Evolutionary conservation across 208 protist genomes (phyloP).

Genomic region (Leishmania guyanensis): DNA sequence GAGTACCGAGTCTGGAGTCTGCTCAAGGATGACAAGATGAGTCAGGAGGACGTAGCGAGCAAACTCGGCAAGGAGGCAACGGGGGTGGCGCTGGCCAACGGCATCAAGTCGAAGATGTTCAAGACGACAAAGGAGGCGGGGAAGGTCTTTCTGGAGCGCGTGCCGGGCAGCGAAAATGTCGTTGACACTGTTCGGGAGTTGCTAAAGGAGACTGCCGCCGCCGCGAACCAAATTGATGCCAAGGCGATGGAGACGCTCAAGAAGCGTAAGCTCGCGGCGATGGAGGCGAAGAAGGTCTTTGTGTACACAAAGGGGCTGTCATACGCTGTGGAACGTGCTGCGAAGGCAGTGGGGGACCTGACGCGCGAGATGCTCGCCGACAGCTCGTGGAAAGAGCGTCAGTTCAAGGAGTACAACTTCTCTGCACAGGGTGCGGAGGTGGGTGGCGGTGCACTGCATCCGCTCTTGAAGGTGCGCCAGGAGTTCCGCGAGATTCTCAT

Average conservation of each 20-base stretch:
- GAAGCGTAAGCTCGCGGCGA: slow-evolving; percentile 91
- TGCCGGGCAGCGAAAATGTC: slow-evolving; percentile 32
- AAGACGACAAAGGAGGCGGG: slow-evolving; percentile 82
- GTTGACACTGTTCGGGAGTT: slow-evolving; percentile 47
- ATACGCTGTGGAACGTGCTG: slow-evolving; percentile 63
- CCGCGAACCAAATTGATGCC: slow-evolving; percentile 40
- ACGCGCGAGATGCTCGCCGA: slow-evolving; percentile 94
- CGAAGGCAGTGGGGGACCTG: slow-evolving; percentile 90
- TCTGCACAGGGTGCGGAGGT: slow-evolving; percentile 87
- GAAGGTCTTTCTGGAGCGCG: slow-evolving; percentile 49
- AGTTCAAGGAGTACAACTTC: slow-evolving; percentile 98
- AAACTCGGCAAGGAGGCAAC: slow-evolving; percentile 66
- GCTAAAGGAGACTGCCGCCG: slow-evolving; percentile 33
- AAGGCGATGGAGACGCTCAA: slow-evolving; percentile 85
- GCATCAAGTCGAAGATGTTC: slow-evolving; percentile 94
- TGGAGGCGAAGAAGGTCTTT: slow-evolving; percentile 85
- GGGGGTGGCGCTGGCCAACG: slow-evolving; percentile 86
- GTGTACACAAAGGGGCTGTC: slow-evolving; percentile 74
- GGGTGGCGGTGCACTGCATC: slow-evolving; percentile 96
- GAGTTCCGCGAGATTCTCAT: slow-evolving; percentile 99
- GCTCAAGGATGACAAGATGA: slow-evolving; percentile 42
- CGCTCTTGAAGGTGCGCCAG: slow-evolving; percentile 98
- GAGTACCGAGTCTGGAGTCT: slow-evolving; percentile 84
- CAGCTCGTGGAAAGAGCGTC: slow-evolving; percentile 93
- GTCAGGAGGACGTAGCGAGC: slow-evolving; percentile 52